Evolutionary conservation across 345 rosid genomes (phyloP), one percentile per base, ranked within the genome.

Genomic region (Rhodamnia argentea): DNA sequence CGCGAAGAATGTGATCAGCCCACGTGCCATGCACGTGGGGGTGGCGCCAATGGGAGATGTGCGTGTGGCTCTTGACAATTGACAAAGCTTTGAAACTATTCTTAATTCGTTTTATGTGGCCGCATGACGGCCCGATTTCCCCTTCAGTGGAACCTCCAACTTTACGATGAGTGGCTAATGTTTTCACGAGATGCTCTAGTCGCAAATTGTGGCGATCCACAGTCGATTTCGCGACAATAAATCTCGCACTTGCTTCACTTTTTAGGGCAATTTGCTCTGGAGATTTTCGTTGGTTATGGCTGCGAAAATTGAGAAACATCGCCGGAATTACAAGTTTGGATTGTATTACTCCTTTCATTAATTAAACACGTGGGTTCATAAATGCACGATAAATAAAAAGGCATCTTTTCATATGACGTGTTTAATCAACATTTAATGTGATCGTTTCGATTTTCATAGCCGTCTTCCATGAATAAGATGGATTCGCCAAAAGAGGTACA

Each of bases 321-420:
- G 6, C 23, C 76, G 23, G 40, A 32, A 29, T 29, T 7, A 29
- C 23, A 23, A 29, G 76, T 64, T 29, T 2, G 23, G 22, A 64
- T 29, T 70, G 10, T 37, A 18, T 40, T 4, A 4, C 5, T 32
- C 3, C 24, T 9, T 24, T 2, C 26, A 18, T 32, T 11, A 1
- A 15, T 29, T 15, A 12, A 15, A 7, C 1, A 24, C 0, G 13
- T 8, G 24, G 20, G 10, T 16, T 16, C 8, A 8, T 23, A 16
- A n/a, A n/a, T n/a, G n/a, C n/a, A n/a, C 3, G 6, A 70, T 70
- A 18, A 32, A 32, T 70, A 32, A 6, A 32, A 70, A 16, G 7
- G 22, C 32, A 70, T 70, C 3, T 32, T 32, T 70, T 13, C 13
- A 0, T 32, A 2, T 22, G 23, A 16, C 13, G 0, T 16, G 13